Percentiles rank a stretch among this genome's conserved stretches.
phyloP scores from a whole-genome alignment of 495 filamentous ascomycete species.

The Xylaria nigripes region DNA sequence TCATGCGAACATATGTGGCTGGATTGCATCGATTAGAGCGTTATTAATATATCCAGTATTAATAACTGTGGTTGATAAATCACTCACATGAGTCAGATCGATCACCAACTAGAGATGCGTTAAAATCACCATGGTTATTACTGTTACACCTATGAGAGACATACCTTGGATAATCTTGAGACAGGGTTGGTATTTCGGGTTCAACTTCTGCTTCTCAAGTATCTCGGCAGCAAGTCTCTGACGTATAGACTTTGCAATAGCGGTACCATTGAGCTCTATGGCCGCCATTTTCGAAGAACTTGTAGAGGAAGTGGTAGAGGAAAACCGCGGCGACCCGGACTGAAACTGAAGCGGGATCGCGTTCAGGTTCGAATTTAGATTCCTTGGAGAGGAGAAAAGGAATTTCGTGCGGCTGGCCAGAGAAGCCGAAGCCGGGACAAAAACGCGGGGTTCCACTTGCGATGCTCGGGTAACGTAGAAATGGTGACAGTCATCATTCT shows the following conservation, averaged over 20 bases:
- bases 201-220: conserved; percentile 64
- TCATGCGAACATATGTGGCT: conserved; percentile 99
- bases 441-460: neutral
- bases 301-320: conserved; percentile 42
- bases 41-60: neutral
- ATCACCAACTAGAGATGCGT: conserved; percentile 57
- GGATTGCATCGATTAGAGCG: conserved; percentile 23
- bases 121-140: conserved; percentile 14
- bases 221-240: conserved; percentile 72
- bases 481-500: too few relatives aligned
- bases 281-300: conserved; percentile 65
- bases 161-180: conserved; percentile 89
- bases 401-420: neutral
- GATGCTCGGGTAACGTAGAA: conserved; percentile 12
- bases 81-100: conserved; percentile 84
- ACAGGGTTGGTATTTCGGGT: conserved; percentile 78
- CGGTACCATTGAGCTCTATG: conserved; percentile 89
- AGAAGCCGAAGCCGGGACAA: neutral
- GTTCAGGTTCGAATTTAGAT: neutral
- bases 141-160: conserved; percentile 12
- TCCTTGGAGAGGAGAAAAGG: neutral
- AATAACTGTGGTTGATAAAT: neutral
- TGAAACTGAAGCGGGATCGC: conserved; percentile 7
- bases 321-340: conserved; percentile 15
- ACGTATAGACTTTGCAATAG: conserved; percentile 83